These are phyloP conservation scores for Salicornia ramosissima DNA, from an alignment of 148 eudicot genomes.

Conservation along the genomic window DNA sequence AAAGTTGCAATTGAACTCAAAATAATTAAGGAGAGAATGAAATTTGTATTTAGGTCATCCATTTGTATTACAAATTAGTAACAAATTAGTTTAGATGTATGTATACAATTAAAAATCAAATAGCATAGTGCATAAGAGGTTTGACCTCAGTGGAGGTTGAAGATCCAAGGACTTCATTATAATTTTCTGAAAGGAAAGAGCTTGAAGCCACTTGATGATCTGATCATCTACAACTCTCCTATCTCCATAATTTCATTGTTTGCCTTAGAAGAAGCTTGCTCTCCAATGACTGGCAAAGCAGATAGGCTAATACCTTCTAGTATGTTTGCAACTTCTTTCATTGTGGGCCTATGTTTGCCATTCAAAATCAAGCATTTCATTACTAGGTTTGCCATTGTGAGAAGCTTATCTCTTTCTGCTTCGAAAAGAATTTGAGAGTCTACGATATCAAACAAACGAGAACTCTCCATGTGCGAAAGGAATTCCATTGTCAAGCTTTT, in stretches of 20 bases:
- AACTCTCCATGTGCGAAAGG: too few relatives aligned
- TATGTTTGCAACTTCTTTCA: too few relatives aligned
- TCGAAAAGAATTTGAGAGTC: constrained; percentile 8
- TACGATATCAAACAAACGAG: too few relatives aligned
- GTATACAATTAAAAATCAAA: too few relatives aligned
- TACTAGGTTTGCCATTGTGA: background rate
- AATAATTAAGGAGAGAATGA: too few relatives aligned
- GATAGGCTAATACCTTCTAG: constrained; percentile 11
- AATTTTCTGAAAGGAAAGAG: constrained; percentile 6
- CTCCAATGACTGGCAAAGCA: background rate
- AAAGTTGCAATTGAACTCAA: too few relatives aligned
- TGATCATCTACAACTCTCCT: background rate
- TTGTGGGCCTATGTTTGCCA: constrained; percentile 19
- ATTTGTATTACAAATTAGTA: too few relatives aligned
- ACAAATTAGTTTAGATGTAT: too few relatives aligned
- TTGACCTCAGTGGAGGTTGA: constrained; percentile 10
- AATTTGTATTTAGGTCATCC: too few relatives aligned
- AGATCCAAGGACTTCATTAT: background rate
- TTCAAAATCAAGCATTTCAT: constrained; percentile 16
- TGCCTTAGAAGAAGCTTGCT: background rate
- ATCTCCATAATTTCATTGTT: background rate
- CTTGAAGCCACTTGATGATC: constrained; percentile 4
- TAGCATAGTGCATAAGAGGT: too few relatives aligned
- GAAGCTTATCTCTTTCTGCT: constrained; percentile 16
- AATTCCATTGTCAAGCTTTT: too few relatives aligned